These are phyloP conservation scores for Torulaspora globosa DNA, from an alignment of 1,139 yeast genomes.

Conservation along the genomic window DNA sequence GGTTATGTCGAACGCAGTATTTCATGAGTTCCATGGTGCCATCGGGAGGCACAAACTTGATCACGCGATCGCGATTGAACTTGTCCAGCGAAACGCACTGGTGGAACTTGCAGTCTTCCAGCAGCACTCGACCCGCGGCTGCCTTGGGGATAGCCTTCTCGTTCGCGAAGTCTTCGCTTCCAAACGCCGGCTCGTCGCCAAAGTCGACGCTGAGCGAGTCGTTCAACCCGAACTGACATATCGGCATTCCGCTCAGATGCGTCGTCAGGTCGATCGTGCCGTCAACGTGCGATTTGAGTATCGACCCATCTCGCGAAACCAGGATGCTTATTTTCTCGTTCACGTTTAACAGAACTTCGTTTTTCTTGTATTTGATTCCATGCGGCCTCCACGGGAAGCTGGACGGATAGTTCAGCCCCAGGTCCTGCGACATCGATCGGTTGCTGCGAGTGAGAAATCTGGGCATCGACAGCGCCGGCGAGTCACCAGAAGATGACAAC, in stretches of 20 bases:
- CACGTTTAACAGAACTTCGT: slow-evolving; percentile 75
- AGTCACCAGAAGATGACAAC: slow-evolving; percentile 6
- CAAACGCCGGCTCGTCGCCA: slow-evolving; percentile 41
- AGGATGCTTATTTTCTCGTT: slow-evolving; percentile 70
- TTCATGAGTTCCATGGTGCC: slow-evolving; percentile 87
- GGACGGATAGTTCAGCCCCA: slow-evolving; percentile 21
- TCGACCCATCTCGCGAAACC: slow-evolving; percentile 55
- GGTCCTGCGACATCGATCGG: slow-evolving; percentile 17
- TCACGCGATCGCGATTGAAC: slow-evolving; percentile 63
- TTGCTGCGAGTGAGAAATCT: slow-evolving; percentile 20
- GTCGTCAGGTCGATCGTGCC: slow-evolving; percentile 73
- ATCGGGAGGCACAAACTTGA: slow-evolving; percentile 83
- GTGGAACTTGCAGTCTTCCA: slow-evolving; percentile 84
- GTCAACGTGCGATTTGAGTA: slow-evolving; percentile 68
- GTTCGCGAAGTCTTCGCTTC: slow-evolving; percentile 42
- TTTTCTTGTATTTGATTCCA: slow-evolving; percentile 74
- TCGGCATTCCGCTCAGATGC: slow-evolving; percentile 71
- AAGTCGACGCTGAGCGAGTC: slow-evolving; percentile 38
- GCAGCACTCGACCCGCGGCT: slow-evolving; percentile 49
- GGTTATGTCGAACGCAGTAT: slow-evolving; percentile 57
- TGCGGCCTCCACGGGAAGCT: slow-evolving; percentile 65
- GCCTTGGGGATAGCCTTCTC: slow-evolving; percentile 40
- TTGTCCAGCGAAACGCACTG: slow-evolving; percentile 73
- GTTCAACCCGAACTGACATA: slow-evolving; percentile 59
- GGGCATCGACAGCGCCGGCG: slow-evolving; percentile 16